These are phyloP conservation scores for Plasmodium gaboni DNA, from an alignment of 169 alveolate genomes.

Conservation along the genomic window DNA sequence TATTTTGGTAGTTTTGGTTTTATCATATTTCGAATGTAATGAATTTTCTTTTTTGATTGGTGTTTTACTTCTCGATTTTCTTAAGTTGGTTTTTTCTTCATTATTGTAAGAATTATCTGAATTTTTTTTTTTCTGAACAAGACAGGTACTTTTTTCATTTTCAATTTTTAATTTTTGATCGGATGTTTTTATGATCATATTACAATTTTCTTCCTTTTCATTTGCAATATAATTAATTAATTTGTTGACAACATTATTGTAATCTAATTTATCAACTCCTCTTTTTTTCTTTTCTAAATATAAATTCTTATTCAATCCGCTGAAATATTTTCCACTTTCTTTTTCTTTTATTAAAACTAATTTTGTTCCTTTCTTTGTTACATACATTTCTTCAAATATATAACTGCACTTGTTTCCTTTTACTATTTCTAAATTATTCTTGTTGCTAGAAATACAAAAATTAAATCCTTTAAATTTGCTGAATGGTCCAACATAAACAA, in stretches of 20 bases:
- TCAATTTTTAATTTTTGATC: constrained; percentile 41
- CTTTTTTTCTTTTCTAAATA: constrained; percentile 42
- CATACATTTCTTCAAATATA: constrained; percentile 58
- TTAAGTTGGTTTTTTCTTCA: neutral
- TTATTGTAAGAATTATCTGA: neutral
- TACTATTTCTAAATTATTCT: constrained; percentile 14
- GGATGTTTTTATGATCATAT: constrained; percentile 16
- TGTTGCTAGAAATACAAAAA: constrained; percentile 2
- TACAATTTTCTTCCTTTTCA: constrained; percentile 26
- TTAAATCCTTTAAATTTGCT: constrained; percentile 31
- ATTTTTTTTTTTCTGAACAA: constrained; percentile 4
- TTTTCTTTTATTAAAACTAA: constrained; percentile 40
- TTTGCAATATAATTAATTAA: constrained; percentile 44
- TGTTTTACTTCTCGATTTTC: neutral
- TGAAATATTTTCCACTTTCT: constrained; percentile 50
- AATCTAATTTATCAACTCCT: constrained; percentile 33
- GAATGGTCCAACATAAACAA: constrained; percentile 51
- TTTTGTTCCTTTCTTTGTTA: constrained; percentile 58
- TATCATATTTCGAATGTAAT: constrained; percentile 4
- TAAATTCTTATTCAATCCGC: constrained; percentile 30
- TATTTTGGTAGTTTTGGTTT: constrained; percentile 1
- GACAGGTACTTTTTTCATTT: constrained; percentile 24
- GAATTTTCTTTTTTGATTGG: neutral
- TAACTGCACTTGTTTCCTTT: constrained; percentile 7
- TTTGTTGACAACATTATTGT: constrained; percentile 37